Evolutionary conservation across 139 green algal genomes (phyloP).

Genomic region (Haematococcus lacustris): DNA sequence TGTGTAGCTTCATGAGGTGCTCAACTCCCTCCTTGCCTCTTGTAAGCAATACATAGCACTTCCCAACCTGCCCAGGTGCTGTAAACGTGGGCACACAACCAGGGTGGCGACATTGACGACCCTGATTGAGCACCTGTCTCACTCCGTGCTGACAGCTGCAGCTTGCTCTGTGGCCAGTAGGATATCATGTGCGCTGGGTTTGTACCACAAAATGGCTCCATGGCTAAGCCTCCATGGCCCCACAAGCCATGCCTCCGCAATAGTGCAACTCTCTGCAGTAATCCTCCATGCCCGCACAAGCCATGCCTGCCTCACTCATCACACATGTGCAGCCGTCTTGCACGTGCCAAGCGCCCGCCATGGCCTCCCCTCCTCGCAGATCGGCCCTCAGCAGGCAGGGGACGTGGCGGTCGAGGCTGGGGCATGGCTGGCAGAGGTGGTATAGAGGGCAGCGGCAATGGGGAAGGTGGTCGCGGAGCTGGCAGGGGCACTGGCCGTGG

Average conservation of each 20-base stretch:
- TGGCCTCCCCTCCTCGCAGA: background rate
- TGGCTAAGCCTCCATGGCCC: background rate
- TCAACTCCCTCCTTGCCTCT: background rate
- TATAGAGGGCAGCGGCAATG: conserved; percentile 1
- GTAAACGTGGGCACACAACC: background rate
- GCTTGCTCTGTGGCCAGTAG: no score
- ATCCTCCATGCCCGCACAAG: background rate
- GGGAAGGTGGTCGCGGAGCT: conserved; percentile 1
- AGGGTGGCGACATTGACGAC: no score
- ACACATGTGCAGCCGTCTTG: background rate
- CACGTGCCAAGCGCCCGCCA: background rate
- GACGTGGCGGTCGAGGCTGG: conserved; percentile 18
- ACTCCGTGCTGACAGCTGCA: no score
- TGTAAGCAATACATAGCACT: background rate
- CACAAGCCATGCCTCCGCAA: background rate
- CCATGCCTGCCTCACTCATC: background rate
- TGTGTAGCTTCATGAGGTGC: background rate
- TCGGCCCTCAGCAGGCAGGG: background rate
- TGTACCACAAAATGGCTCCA: no score
- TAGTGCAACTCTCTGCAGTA: background rate
- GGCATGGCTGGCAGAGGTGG: conserved; percentile 15
- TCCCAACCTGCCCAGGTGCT: background rate
- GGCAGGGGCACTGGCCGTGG: background rate
- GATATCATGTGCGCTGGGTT: no score
- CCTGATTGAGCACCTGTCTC: no score